Percentiles rank a stretch among this genome's conserved stretches.
phyloP scores from a whole-genome alignment of 192 early-diverging fungal species.

The Coemansia interrupta region DNA sequence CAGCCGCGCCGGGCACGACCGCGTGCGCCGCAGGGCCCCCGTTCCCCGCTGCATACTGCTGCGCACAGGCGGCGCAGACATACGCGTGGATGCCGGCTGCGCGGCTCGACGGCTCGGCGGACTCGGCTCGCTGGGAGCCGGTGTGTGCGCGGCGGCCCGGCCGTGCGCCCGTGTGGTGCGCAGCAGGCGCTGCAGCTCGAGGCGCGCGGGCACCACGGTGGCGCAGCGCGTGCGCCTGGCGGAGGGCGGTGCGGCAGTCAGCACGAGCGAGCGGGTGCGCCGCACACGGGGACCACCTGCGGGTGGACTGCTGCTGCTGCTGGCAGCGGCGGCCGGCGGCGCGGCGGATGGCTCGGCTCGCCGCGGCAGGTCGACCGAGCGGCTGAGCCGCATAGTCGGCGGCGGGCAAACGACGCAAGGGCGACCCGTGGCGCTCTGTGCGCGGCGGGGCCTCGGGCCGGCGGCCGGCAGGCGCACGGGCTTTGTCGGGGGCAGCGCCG shows the following conservation, averaged over 20 bases:
- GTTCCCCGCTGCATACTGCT: no score
- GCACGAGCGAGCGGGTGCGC: constrained; percentile 40
- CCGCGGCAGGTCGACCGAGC: no score
- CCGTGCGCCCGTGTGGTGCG: neutral
- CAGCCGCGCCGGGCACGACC: neutral
- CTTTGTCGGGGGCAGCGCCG: neutral
- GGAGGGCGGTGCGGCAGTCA: constrained; percentile 5
- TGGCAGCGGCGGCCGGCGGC: no score
- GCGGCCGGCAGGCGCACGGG: no score
- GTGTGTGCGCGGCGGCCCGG: neutral
- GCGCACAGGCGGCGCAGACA: constrained; percentile 1
- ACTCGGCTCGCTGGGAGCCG: no score
- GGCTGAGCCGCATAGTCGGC: no score
- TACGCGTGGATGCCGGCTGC: constrained; percentile 13
- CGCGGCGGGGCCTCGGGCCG: no score
- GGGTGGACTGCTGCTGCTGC: no score
- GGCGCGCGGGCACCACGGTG: constrained; percentile 32
- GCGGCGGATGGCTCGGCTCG: no score
- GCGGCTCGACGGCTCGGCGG: no score
- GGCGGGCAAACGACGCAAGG: no score
- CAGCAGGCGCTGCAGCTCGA: constrained; percentile 41
- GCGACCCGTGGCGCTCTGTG: no score
- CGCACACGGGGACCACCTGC: constrained; percentile 14
- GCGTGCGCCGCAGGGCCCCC: neutral
- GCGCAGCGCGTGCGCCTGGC: constrained; percentile 21